Conservation (phyloP, 192 early-diverging fungal species). For the Haplosporangium gracile region DNA sequence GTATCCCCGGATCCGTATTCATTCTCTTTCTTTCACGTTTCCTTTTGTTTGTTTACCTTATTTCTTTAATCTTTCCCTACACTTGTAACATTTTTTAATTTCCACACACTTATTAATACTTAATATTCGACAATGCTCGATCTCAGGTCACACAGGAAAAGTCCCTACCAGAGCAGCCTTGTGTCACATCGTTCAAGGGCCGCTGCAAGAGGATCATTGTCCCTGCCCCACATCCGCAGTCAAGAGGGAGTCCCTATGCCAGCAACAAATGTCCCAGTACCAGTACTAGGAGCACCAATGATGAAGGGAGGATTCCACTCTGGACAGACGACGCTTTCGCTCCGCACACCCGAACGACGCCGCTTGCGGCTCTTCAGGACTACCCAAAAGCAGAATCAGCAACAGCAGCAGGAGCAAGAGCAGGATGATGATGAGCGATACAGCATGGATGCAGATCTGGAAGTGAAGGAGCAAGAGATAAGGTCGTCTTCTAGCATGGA, state of each 20-base stretch:
- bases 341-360: conserved; percentile 9
- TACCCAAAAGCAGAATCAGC: background rate
- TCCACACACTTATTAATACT: background rate
- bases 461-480: background rate
- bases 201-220: background rate
- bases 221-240: too few species aligned
- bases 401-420: background rate
- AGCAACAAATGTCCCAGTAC: background rate
- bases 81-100: conserved; percentile 1
- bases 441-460: conserved; percentile 6
- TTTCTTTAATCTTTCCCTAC: background rate
- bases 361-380: conserved; percentile 12
- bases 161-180: conserved; percentile 40
- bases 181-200: conserved; percentile 36
- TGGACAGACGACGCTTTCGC: background rate
- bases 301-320: background rate
- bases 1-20: background rate
- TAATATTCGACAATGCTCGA: conserved; percentile 35
- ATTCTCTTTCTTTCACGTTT: background rate
- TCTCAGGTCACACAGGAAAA: conserved; percentile 48
- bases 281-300: background rate
- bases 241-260: too few species aligned
- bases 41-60: background rate
- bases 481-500: background rate
- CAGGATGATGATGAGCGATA: conserved; percentile 5